Evolutionary conservation across 495 filamentous ascomycete genomes (phyloP).

Genomic region (Penicillium nucicola): DNA sequence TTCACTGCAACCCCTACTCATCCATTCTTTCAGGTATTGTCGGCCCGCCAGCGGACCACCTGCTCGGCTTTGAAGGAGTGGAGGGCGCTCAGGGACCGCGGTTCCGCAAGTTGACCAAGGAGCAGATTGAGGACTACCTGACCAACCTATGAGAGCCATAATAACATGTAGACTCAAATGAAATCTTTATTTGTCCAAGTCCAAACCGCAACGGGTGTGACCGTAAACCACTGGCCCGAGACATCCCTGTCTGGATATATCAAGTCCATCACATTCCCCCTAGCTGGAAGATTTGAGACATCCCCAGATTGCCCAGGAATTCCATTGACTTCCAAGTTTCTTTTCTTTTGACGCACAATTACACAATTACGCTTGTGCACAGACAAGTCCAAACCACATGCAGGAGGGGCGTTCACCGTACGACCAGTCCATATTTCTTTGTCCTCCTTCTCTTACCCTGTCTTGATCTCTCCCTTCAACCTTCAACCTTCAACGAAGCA

Average conservation of each 20-base stretch:
- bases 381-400: not conserved
- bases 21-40: conserved; percentile 74
- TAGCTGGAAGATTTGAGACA: not conserved
- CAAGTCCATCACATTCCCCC: no score
- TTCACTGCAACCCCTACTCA: not conserved
- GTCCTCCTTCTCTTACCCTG: not conserved
- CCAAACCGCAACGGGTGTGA: conserved; percentile 1
- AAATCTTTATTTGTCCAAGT: conserved; percentile 23
- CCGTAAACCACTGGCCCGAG: not conserved
- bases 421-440: conserved; percentile 7
- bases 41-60: conserved; percentile 86
- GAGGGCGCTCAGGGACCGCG: conserved; percentile 85
- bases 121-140: conserved; percentile 98
- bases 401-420: conserved; percentile 1
- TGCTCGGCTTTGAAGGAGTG: conserved; percentile 90
- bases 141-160: conserved; percentile 71
- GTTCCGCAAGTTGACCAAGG: conserved; percentile 93
- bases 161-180: conserved; percentile 22
- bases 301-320: conserved; percentile 4
- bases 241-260: not conserved
- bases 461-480: not conserved
- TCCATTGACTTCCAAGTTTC: no score
- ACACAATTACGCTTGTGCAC: not conserved
- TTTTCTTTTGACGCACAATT: no score
- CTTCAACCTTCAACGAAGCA: no score